Conservation (phyloP, 2,329 filamentous ascomycete genomes). For the Aureobasidium vineae region DNA sequence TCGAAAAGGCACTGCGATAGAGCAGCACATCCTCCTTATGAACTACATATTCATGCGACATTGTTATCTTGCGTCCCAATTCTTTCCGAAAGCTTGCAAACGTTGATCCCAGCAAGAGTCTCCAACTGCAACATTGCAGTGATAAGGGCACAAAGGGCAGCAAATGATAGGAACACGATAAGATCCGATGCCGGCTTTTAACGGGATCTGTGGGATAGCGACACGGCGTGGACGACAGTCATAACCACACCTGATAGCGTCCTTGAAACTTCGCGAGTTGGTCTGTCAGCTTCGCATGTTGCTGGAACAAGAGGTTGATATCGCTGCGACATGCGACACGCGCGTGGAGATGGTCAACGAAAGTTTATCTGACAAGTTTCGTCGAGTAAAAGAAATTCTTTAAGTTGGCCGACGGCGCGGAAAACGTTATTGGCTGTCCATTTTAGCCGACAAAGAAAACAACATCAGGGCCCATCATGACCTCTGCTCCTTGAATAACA, state of each 20-base stretch:
- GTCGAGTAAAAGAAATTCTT: neutral
- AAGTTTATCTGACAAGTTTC: neutral
- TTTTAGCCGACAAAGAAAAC: neutral
- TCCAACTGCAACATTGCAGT: neutral
- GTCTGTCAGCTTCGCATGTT: neutral
- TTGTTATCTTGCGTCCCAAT: constrained; percentile 15
- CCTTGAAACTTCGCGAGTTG: neutral
- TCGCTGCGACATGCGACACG: neutral
- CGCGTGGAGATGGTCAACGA: neutral
- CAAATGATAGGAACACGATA: constrained; percentile 9
- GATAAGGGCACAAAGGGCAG: constrained; percentile 15
- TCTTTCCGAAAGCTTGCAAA: neutral
- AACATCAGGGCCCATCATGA: neutral
- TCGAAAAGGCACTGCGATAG: neutral
- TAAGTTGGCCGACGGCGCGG: neutral
- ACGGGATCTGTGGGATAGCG: constrained; percentile 1
- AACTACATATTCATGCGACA: neutral
- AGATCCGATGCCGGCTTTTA: constrained; percentile 9
- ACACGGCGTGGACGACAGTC: neutral
- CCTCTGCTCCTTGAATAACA: neutral
- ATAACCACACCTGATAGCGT: constrained; percentile 25
- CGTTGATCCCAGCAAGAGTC: neutral
- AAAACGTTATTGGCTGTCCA: neutral
- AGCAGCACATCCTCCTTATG: neutral
- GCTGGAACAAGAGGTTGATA: neutral